Evolutionary conservation across 106 monocot genomes (phyloP), one percentile per base, ranked within the genome.

Genomic region (Acorus gramineus): DNA sequence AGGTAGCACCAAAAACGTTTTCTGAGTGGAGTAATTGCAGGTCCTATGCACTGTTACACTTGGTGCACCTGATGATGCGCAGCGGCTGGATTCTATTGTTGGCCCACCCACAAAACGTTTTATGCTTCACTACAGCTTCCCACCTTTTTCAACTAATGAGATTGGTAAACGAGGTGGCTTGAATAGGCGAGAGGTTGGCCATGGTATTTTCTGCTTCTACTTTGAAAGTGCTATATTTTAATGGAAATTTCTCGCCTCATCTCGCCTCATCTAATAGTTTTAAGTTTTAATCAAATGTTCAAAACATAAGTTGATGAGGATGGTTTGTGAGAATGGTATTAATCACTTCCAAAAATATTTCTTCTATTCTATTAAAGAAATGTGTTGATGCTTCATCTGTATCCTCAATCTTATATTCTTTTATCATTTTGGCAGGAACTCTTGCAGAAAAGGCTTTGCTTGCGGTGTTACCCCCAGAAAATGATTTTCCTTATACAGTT

Each of bases 391-490:
- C 28, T 28, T 28, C 28, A 28, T 28, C 28, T 28, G 0, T 28
- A 28, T 28, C 28, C 28, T 28, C 28, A 28, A 28, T 28, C 28
- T 28, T 28, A 28, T 62, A 51, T 55, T 46, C 11, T 47, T 66
- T 59, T 14, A 53, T 53, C 6, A 6, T 60, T 9, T 71, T 28
- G 28, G 45, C 57, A 94, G 93, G 96, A 13, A 91, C 87, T 66
- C 82, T 96, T 56, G 96, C 96, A 42, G 96, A 96, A 79, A 96
- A 96, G 65, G 96, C 96, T 71, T 83, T 96, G 66, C 85, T 96
- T 66, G 87, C 96, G 54, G 91, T 91, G 47, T 75, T 96, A 44
- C 96, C 96, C 64, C 83, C 87, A 50, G 96, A 96, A 66, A 68
- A 71, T 77, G 96, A 91, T 52, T 96, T 96, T 58, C 82, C 83